Evolutionary conservation across 2,329 filamentous ascomycete species (phyloP).

Genomic region (Claviceps quebecensis): DNA sequence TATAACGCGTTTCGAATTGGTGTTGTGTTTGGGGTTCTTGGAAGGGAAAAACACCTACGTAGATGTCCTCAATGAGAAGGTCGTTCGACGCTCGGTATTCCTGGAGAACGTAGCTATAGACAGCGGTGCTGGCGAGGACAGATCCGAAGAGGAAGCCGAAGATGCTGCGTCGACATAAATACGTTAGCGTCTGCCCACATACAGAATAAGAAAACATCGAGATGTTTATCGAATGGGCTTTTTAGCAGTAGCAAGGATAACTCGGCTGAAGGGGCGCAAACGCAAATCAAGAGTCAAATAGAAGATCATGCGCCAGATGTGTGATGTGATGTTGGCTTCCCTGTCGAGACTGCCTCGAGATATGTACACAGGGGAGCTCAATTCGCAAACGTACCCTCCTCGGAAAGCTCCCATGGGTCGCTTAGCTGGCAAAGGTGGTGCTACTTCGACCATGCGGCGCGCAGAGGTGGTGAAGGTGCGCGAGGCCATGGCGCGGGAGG

Average conservation of each 20-base stretch:
- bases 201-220: too few species aligned
- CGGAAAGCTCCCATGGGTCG: slow-evolving; percentile 48
- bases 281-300: too few species aligned
- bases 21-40: not conserved
- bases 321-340: too few species aligned
- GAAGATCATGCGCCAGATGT: too few species aligned
- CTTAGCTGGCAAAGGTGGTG: slow-evolving; percentile 38
- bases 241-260: too few species aligned
- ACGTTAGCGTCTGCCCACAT: not conserved
- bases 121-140: slow-evolving; percentile 60
- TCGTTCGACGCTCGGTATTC: slow-evolving; percentile 93
- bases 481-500: slow-evolving; percentile 22
- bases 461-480: slow-evolving; percentile 37
- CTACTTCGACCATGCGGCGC: slow-evolving; percentile 28
- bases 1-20: too few species aligned
- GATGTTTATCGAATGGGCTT: too few species aligned
- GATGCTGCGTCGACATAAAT: slow-evolving; percentile 39
- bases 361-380: not conserved
- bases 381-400: slow-evolving; percentile 35
- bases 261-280: too few species aligned
- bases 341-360: too few species aligned
- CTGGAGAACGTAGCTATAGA: slow-evolving; percentile 86
- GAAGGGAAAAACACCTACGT: slow-evolving; percentile 52
- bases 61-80: slow-evolving; percentile 87
- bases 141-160: slow-evolving; percentile 86